Evolutionary conservation across 495 filamentous ascomycete species (phyloP), one percentile per base, ranked within the genome.

Genomic region (Tuber borchii): DNA sequence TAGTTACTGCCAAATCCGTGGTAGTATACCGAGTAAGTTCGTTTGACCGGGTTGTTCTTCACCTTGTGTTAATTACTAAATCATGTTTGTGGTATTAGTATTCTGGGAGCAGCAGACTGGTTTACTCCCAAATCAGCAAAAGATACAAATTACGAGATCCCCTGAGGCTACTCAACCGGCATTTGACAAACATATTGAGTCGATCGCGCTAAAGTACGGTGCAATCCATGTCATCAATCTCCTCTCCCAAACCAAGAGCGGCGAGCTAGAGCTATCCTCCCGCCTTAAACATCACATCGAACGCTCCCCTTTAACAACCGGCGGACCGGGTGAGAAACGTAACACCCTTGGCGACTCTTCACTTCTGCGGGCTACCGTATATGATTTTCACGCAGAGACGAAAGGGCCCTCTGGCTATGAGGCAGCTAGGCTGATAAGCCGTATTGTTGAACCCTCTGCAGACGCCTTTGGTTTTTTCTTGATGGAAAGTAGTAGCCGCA

Each of bases 101-200:
- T 99, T 99, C 83, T 99, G 95, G 95, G 95, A 99, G 83, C 96
- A 98, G 83, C 88, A 90, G 69, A 88, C 93, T 5, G 94, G 93
- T 19, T 87, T 98, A 40, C 85, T 98, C 65, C 96, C 95, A 3
- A 92, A 91, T 17, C 95, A 98, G 82, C 96, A 98, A 81, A 98
- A 97, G 81, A 97, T 98, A 51, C 90, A 92, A 73, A 88, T 97
- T 69, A 97, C 95, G 37, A 88, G 95, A 48, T 97, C 93, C 31
- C 87, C 88, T 22, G 94, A 98, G 83, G 96, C 95, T 40, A 96
- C 94, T 2, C 93, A 97, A 78, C 94, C 95, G 75, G 95, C 95
- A 26, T 99, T 99, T 80, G 90, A 97, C 84, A 94, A 93, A 82
- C 95, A 99, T 82, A 95, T 99, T 80, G 91, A 93, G 70, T 86